A percentile compares a stretch with the other conserved stretches of the same genome.
These are phyloP conservation scores for Heritiera littoralis DNA, from an alignment of 345 rosid genomes.

Conservation along the genomic window DNA sequence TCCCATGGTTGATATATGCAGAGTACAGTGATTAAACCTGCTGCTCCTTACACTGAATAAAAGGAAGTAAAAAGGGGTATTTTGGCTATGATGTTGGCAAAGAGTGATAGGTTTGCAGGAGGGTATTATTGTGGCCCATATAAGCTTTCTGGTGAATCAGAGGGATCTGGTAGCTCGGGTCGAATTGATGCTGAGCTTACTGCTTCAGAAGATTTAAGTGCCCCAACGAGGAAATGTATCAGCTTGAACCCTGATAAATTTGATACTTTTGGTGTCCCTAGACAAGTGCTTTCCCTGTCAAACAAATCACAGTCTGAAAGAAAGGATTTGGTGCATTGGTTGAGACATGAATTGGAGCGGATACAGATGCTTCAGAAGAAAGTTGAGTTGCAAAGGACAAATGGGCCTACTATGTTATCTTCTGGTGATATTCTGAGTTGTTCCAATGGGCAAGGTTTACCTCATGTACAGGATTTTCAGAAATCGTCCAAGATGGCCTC, in stretches of 20 bases:
- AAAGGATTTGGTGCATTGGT: constrained; percentile 57
- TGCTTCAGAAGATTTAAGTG: constrained; percentile 68
- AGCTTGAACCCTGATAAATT: constrained; percentile 50
- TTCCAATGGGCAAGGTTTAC: constrained; percentile 47
- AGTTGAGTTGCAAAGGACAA: constrained; percentile 52
- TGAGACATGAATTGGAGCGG: constrained; percentile 71
- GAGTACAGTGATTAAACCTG: constrained; percentile 27
- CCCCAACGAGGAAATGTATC: constrained; percentile 56
- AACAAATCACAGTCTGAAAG: constrained; percentile 63
- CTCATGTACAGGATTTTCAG: constrained; percentile 35
- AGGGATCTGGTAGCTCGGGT: constrained; percentile 82
- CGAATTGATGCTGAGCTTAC: constrained; percentile 65
- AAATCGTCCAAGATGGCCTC: constrained; percentile 45
- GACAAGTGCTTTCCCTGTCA: constrained; percentile 61
- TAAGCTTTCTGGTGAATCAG: constrained; percentile 68
- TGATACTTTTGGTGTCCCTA: constrained; percentile 57
- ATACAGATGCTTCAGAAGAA: constrained; percentile 62
- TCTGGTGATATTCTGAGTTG: constrained; percentile 69
- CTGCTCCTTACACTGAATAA: constrained; percentile 3
- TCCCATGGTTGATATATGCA: constrained; percentile 36
- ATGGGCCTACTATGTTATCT: constrained; percentile 52
- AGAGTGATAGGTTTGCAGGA: constrained; percentile 53
- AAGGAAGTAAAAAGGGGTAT: constrained; percentile 14
- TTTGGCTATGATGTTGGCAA: constrained; percentile 51
- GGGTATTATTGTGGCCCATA: constrained; percentile 49